phyloP scores from a whole-genome alignment of 208 protist genomes.

The Acanthamoeba culbertsoni region DNA sequence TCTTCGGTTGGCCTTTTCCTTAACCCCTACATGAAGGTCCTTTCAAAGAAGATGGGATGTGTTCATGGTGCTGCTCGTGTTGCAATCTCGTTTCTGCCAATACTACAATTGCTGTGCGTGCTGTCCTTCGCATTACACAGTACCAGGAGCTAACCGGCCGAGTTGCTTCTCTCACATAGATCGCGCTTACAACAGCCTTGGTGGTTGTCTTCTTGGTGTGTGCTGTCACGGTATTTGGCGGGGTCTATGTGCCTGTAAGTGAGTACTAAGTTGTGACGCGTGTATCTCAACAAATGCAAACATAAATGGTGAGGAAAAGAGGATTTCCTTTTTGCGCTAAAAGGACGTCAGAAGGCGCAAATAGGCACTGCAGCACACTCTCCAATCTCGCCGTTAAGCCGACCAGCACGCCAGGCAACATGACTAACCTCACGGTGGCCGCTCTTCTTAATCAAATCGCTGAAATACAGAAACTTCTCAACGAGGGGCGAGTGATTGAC shows the following conservation, averaged over 20 bases:
- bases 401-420: neutral
- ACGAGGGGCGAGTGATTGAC: neutral
- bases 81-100: neutral
- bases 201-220: no score
- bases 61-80: neutral
- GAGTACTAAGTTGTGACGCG: no score
- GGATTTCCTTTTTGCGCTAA: no score
- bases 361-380: no score
- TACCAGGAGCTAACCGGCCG: no score
- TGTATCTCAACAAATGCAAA: no score
- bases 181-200: no score
- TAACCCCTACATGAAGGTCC: neutral
- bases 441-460: neutral
- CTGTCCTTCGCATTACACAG: neutral
- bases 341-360: no score
- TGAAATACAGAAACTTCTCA: constrained; percentile 23
- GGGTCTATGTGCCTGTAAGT: no score
- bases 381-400: neutral
- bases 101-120: neutral
- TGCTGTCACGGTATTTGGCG: no score
- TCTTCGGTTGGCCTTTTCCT: neutral
- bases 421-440: neutral
- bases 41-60: neutral
- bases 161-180: no score
- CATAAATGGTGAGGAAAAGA: no score